phyloP scores from a whole-genome alignment of 1,139 yeast species.

The Neolecta irregularis region DNA sequence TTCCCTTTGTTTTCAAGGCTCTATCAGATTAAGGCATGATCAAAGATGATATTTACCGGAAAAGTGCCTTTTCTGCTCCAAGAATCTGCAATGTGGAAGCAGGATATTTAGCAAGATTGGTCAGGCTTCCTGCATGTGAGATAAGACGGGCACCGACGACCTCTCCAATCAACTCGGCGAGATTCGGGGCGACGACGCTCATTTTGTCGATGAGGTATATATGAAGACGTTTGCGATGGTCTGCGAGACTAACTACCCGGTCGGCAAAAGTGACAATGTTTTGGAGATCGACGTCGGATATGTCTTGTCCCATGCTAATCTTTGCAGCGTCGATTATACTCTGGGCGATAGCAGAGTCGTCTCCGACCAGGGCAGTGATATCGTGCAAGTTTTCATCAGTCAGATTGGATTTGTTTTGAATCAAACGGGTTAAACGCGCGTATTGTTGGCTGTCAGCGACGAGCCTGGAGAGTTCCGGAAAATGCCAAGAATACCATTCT shows the following conservation, averaged over 20 bases:
- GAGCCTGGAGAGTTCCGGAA: slow-evolving; percentile 97
- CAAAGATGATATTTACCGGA: slow-evolving; percentile 32
- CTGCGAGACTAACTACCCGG: slow-evolving; percentile 86
- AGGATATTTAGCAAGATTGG: slow-evolving; percentile 91
- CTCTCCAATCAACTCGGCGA: slow-evolving; percentile 91
- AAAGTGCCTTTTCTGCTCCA: slow-evolving; percentile 98
- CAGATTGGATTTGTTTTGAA: slow-evolving; percentile 75
- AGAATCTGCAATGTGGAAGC: slow-evolving; percentile 97
- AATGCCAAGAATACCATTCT: slow-evolving; percentile 99
- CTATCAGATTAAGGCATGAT: slow-evolving; percentile 2
- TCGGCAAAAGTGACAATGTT: slow-evolving; percentile 83
- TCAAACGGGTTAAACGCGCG: slow-evolving; percentile 55
- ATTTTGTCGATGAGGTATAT: slow-evolving; percentile 81
- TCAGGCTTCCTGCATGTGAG: slow-evolving; percentile 91
- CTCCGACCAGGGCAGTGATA: slow-evolving; percentile 73
- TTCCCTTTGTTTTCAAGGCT: slow-evolving; percentile 95
- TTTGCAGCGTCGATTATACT: slow-evolving; percentile 88
- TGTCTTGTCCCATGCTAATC: slow-evolving; percentile 97
- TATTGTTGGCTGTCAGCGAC: slow-evolving; percentile 89
- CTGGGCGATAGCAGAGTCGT: slow-evolving; percentile 89
- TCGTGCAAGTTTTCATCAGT: slow-evolving; percentile 71
- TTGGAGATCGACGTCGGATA: slow-evolving; percentile 70
- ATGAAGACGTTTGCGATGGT: slow-evolving; percentile 84
- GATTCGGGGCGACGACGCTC: slow-evolving; percentile 97
- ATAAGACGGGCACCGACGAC: slow-evolving; percentile 95